Evolutionary conservation across 2,329 filamentous ascomycete genomes (phyloP).

Genomic region (Clonostachys byssicola): DNA sequence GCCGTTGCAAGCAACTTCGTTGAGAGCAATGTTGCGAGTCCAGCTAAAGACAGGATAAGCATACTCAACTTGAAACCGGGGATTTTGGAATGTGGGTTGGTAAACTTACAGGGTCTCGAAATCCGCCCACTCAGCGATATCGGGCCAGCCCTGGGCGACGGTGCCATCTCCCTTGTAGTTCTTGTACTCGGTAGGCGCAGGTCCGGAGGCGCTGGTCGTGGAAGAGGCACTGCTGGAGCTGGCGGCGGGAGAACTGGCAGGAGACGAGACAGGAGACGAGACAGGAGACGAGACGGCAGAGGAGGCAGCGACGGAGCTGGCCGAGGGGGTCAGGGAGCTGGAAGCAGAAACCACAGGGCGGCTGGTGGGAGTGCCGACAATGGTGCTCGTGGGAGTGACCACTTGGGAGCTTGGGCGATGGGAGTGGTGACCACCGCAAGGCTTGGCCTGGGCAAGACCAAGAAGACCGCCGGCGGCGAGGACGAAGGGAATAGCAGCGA

Average conservation of each 20-base stretch:
- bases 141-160: slow-evolving; percentile 2
- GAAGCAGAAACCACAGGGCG: too few species aligned
- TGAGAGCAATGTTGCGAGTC: not conserved
- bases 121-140: not conserved
- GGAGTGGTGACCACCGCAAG: too few species aligned
- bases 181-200: not conserved
- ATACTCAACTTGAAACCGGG: not conserved
- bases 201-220: not conserved
- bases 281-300: not conserved
- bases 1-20: not conserved
- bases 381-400: too few species aligned
- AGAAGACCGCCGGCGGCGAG: too few species aligned
- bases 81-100: not conserved
- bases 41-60: not conserved
- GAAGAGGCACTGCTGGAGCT: not conserved
- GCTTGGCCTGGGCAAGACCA: too few species aligned
- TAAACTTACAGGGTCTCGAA: slow-evolving; percentile 1
- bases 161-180: slow-evolving; percentile 1
- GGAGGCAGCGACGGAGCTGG: too few species aligned
- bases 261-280: not conserved
- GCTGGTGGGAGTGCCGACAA: too few species aligned
- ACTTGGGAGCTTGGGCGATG: too few species aligned
- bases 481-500: too few species aligned
- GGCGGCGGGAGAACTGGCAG: not conserved
- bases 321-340: too few species aligned